Percentiles rank a stretch among this genome's conserved stretches.
Conservation (phyloP, 257 asterid genomes). For the Fraxinus cuspidata region DNA sequence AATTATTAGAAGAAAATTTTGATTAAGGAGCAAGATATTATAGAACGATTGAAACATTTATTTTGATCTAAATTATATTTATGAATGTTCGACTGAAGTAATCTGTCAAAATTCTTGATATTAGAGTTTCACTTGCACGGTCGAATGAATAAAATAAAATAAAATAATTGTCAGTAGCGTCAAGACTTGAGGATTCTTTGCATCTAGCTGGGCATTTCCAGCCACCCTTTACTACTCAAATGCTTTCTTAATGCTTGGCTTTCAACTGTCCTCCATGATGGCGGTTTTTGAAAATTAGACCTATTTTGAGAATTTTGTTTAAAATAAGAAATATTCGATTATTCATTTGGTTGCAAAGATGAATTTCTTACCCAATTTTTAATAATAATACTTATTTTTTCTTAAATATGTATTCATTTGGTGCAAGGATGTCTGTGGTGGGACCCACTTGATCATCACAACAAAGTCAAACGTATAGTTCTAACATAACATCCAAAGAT, state of each 20-base stretch:
- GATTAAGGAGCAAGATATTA: not conserved
- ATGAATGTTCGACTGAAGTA: not conserved
- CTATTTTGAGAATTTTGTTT: not conserved
- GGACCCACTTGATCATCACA: not conserved
- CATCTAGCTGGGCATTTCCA: not conserved
- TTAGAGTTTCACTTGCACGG: too few relatives aligned
- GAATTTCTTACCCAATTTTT: too few relatives aligned
- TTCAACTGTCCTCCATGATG: conserved; percentile 39
- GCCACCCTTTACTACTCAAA: conserved; percentile 27
- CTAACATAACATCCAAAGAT: too few relatives aligned
- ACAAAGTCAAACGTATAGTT: not conserved
- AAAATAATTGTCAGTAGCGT: too few relatives aligned
- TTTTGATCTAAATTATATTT: not conserved
- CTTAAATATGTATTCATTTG: too few relatives aligned
- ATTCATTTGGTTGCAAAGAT: not conserved
- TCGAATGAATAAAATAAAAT: too few relatives aligned
- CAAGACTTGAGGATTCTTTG: not conserved
- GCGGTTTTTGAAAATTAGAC: conserved; percentile 33
- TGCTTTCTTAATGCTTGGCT: conserved; percentile 28
- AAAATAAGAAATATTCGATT: too few relatives aligned
- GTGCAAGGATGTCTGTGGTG: not conserved
- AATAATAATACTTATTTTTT: too few relatives aligned
- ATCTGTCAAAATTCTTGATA: not conserved
- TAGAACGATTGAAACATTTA: not conserved
- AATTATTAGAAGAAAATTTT: not conserved